Conservation (phyloP, 2,329 filamentous ascomycete species). For the Colletotrichum sp. region DNA sequence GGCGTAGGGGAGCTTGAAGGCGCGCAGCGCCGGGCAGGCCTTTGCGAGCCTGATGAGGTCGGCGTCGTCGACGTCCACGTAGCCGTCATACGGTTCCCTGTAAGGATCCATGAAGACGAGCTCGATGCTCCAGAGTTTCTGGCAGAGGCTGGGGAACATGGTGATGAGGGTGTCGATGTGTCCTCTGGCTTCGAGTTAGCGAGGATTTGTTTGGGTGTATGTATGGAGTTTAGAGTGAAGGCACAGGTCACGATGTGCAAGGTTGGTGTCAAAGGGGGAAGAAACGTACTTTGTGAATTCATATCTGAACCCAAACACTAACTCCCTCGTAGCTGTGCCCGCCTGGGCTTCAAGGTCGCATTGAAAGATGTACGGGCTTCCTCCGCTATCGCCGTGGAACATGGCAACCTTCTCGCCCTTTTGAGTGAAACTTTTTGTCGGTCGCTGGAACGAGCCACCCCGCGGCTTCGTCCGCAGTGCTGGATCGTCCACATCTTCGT, state of each 20-base stretch:
- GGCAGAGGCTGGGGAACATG: background rate
- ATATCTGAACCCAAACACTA: background rate
- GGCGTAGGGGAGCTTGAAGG: background rate
- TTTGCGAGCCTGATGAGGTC: background rate
- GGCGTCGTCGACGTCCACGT: background rate
- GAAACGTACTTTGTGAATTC: background rate
- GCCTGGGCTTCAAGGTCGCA: background rate
- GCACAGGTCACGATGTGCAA: background rate
- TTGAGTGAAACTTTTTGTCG: background rate
- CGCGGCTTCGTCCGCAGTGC: background rate
- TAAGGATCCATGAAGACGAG: background rate
- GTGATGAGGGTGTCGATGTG: background rate
- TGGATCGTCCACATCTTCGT: background rate
- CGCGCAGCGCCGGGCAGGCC: background rate
- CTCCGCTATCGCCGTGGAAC: background rate
- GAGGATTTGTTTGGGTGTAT: background rate
- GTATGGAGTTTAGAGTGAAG: background rate
- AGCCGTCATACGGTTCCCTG: background rate
- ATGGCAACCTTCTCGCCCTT: background rate
- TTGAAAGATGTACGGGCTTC: background rate
- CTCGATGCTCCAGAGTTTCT: background rate
- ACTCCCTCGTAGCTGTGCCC: background rate
- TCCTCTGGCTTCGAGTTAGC: background rate
- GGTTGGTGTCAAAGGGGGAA: background rate
- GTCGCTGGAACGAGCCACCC: background rate